phyloP scores from a whole-genome alignment of 1,139 yeast genomes.

The Scheffersomyces parashehatae region DNA sequence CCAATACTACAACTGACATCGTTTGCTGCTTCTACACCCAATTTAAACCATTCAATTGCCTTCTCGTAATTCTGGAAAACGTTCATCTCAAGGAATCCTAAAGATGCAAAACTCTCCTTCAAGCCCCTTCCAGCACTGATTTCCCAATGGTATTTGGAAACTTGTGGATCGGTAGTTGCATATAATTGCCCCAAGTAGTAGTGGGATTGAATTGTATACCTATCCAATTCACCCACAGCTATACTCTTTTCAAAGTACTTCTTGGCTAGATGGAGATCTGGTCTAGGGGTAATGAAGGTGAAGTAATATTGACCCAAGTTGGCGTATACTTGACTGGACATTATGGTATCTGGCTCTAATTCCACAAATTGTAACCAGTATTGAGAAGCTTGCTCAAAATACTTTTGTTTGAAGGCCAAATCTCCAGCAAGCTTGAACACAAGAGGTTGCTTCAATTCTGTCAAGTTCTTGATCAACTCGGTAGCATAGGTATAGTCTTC shows the following conservation, averaged over 20 bases:
- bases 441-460: slow-evolving; percentile 64
- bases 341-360: slow-evolving; percentile 53
- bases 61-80: slow-evolving; percentile 54
- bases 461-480: slow-evolving; percentile 58
- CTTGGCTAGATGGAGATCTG: slow-evolving; percentile 55
- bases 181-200: slow-evolving; percentile 74
- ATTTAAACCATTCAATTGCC: slow-evolving; percentile 80
- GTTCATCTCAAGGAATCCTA: slow-evolving; percentile 78
- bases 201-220: slow-evolving; percentile 64
- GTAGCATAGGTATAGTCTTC: slow-evolving; percentile 68
- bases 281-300: slow-evolving; percentile 35
- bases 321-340: slow-evolving; percentile 74
- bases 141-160: slow-evolving; percentile 71
- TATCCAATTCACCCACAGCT: slow-evolving; percentile 55
- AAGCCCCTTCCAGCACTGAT: slow-evolving; percentile 76
- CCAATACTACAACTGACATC: slow-evolving; percentile 73
- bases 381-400: slow-evolving; percentile 51
- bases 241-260: slow-evolving; percentile 62
- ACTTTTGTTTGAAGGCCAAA: slow-evolving; percentile 51
- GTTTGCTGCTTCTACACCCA: slow-evolving; percentile 66
- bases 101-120: slow-evolving; percentile 68
- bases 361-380: slow-evolving; percentile 63
- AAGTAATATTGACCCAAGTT: slow-evolving; percentile 68
- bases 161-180: slow-evolving; percentile 53
- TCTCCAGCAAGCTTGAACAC: slow-evolving; percentile 77